phyloP scores from a whole-genome alignment of 352 stramenopile species.

The Pythium volutum region DNA sequence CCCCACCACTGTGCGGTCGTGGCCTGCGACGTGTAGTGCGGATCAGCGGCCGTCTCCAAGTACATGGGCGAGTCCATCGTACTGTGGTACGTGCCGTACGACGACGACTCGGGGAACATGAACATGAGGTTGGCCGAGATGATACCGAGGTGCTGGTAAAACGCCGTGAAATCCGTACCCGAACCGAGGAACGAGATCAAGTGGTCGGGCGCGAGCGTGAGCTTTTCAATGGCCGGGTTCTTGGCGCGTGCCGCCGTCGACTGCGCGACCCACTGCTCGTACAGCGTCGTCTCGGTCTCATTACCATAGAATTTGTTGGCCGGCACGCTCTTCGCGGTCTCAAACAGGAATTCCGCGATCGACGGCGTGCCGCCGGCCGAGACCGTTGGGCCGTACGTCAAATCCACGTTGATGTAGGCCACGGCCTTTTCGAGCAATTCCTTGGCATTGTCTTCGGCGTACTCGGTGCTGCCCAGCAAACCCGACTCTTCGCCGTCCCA shows the following conservation, averaged over 20 bases:
- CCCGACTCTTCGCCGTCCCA: slow-evolving; percentile 89
- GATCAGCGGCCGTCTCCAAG: slow-evolving; percentile 41
- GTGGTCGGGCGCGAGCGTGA: slow-evolving; percentile 45
- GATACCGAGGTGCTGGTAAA: slow-evolving; percentile 86
- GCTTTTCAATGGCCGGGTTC: slow-evolving; percentile 17
- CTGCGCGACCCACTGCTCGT: slow-evolving; percentile 36
- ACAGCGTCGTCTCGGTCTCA: slow-evolving; percentile 30
- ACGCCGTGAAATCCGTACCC: slow-evolving; percentile 77
- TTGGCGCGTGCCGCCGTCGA: neutral
- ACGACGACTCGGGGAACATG: no score
- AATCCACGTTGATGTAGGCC: slow-evolving; percentile 87
- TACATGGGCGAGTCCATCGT: slow-evolving; percentile 72
- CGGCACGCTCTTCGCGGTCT: slow-evolving; percentile 52
- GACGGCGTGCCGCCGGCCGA: slow-evolving; percentile 59
- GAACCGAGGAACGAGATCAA: slow-evolving; percentile 59
- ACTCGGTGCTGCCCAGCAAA: slow-evolving; percentile 83
- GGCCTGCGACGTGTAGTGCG: slow-evolving; percentile 33
- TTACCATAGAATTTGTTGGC: slow-evolving; percentile 41
- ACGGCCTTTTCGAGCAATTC: slow-evolving; percentile 52
- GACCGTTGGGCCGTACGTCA: slow-evolving; percentile 52
- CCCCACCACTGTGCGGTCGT: slow-evolving; percentile 34
- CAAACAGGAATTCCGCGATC: slow-evolving; percentile 31
- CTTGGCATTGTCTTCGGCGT: slow-evolving; percentile 60
- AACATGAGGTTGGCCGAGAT: slow-evolving; percentile 74
- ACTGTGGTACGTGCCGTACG: slow-evolving; percentile 76